Base-by-base conservation (phyloP, 495 filamentous ascomycete genomes). In the Astrothelium subdiscretum region DNA sequence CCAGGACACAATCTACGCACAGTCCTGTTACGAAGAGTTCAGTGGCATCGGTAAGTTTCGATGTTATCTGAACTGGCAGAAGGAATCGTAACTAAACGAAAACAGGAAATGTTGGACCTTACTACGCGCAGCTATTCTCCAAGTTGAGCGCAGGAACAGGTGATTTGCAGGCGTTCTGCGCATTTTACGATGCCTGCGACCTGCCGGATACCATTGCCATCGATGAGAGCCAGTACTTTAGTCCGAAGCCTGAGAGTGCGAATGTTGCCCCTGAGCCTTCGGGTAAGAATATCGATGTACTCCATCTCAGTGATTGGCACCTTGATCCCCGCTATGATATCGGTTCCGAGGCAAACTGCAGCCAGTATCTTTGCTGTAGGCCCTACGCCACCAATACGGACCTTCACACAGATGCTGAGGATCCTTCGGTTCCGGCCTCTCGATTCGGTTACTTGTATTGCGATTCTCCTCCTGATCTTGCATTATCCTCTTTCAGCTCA, bases 401-500 rank as follows among this genome's bases (percentile, higher is more conserved):
- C 18, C 58, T 70, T 6, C 20, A 69, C 52, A 70, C 66, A 31
- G 64, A 62, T 15, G 62, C 59, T 24, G 61, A 57, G 60, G 63
- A 70, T 48, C 63, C 68, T 22, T 68, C 63, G 32, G 64, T 70
- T 13, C 68, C 68, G 2, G 68, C 67, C 42, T 69, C 67, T 20
- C 62, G 68, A 3, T 70, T 66, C 57, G 67, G 68, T 8, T 68
- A 70, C 60, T 60, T 65, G 38, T 63, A 63, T 48, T 70, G 68
- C 44, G 68, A 69, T 58, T 59, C 68, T 22, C 68, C 68, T 13
- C 64, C 68, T n/a, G 68, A 70, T 38, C 58, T 70, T 27, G 68
- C 61, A 13, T 35, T 70, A 27, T 70, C 68, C 8, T 63, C 66
- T 6, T 70, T 70, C 57, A 54, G 32, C n/a, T 63, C 63, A 32